Conservation (phyloP, 1,284 basidiomycete genomes). For the Ceraceosorus guamensis region DNA sequence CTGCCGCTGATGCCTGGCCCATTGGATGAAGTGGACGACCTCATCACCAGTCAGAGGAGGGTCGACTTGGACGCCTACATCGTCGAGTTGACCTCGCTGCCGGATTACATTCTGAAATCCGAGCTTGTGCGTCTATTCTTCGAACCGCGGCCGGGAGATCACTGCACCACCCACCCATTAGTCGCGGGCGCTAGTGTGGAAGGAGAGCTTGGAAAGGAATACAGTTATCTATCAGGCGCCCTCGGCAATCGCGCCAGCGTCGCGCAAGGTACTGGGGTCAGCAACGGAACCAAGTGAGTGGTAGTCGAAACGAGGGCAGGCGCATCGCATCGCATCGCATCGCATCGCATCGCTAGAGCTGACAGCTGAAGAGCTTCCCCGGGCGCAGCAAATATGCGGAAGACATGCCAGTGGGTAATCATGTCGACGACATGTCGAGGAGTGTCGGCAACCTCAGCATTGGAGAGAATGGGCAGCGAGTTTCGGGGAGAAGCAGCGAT, state of each 20-base stretch:
- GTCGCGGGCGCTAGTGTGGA: conserved; percentile 12
- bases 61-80: conserved; percentile 85
- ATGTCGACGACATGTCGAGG: conserved; percentile 1
- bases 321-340: not conserved
- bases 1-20: conserved; percentile 96
- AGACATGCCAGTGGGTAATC: conserved; percentile 7
- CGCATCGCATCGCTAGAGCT: not conserved
- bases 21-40: conserved; percentile 69
- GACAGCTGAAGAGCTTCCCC: too few relatives aligned
- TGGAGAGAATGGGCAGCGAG: not conserved
- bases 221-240: conserved; percentile 17
- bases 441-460: not conserved
- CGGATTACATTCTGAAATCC: conserved; percentile 76
- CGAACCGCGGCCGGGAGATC: conserved; percentile 76
- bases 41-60: conserved; percentile 71
- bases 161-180: conserved; percentile 34
- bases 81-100: conserved; percentile 63
- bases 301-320: conserved; percentile 2
- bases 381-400: conserved; percentile 14
- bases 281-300: conserved; percentile 8
- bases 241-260: too few relatives aligned
- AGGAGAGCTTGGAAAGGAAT: conserved; percentile 20
- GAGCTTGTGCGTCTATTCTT: conserved; percentile 76
- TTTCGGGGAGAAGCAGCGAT: conserved; percentile 2
- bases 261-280: conserved; percentile 4